phyloP scores from a whole-genome alignment of 2,329 filamentous ascomycete genomes.

The Hypoxylon sp. region DNA sequence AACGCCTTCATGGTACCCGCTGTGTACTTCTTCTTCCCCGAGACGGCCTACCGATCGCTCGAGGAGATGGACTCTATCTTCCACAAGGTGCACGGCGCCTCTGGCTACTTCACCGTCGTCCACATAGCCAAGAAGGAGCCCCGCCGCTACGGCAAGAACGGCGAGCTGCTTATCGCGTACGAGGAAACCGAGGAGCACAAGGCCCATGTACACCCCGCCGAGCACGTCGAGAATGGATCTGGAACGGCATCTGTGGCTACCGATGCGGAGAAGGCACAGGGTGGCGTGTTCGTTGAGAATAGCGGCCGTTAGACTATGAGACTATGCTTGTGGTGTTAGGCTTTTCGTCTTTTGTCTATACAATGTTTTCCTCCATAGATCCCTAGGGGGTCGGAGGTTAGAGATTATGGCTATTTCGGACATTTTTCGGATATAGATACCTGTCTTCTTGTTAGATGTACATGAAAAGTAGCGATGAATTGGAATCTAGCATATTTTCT shows the following conservation, averaged over 20 bases:
- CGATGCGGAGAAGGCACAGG: slow-evolving; percentile 46
- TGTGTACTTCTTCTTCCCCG: slow-evolving; percentile 75
- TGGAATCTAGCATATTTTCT: slow-evolving; percentile 5
- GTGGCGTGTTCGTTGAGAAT: slow-evolving; percentile 33
- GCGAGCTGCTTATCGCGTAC: slow-evolving; percentile 67
- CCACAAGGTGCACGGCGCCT: slow-evolving; percentile 65
- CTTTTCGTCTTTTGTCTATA: background rate
- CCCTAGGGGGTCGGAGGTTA: background rate
- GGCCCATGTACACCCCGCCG: slow-evolving; percentile 40
- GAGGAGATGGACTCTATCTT: slow-evolving; percentile 79
- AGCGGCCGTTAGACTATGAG: background rate
- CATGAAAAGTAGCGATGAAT: background rate
- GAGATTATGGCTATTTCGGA: background rate
- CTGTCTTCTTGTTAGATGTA: slow-evolving; percentile 3
- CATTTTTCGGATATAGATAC: slow-evolving; percentile 1
- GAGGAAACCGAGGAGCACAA: slow-evolving; percentile 60
- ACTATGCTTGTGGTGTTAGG: background rate
- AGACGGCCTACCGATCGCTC: slow-evolving; percentile 74
- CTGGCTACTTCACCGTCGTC: slow-evolving; percentile 61
- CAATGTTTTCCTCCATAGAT: background rate
- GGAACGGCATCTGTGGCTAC: slow-evolving; percentile 28
- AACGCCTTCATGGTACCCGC: slow-evolving; percentile 72
- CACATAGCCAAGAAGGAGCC: slow-evolving; percentile 64
- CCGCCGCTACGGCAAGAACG: slow-evolving; percentile 70
- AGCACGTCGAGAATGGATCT: slow-evolving; percentile 35